phyloP scores from a whole-genome alignment of 31 red algal genomes.

The Odonthalia washingtoniensis region DNA sequence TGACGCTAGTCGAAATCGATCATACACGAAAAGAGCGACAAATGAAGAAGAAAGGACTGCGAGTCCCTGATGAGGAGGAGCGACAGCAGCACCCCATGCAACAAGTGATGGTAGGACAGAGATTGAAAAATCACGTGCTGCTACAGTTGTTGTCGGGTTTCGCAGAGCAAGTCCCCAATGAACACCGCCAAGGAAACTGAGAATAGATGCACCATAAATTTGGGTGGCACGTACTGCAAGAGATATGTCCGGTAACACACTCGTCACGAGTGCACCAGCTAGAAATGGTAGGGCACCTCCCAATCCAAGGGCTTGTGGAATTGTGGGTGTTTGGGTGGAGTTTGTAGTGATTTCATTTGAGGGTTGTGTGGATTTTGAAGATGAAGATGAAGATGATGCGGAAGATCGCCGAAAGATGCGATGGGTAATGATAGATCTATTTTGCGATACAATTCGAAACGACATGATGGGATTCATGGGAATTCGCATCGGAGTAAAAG shows the following conservation, averaged over 20 bases:
- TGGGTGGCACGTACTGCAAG: constrained; percentile 32
- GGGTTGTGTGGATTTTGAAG: constrained; percentile 50
- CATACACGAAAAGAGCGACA: constrained; percentile 37
- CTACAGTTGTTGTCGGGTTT: neutral
- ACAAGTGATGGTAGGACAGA: constrained; percentile 47
- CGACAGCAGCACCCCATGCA: constrained; percentile 29
- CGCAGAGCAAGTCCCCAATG: constrained; percentile 82
- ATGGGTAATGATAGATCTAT: constrained; percentile 9
- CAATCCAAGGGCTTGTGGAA: constrained; percentile 63
- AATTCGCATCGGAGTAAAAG: too few relatives aligned
- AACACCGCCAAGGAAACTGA: constrained; percentile 79
- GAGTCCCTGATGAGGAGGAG: constrained; percentile 41
- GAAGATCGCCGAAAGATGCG: constrained; percentile 35
- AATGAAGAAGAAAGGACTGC: constrained; percentile 36
- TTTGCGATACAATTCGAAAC: too few relatives aligned
- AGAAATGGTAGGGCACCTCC: constrained; percentile 72
- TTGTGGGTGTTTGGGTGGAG: constrained; percentile 26
- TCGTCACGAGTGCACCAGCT: constrained; percentile 38
- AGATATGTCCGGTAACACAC: constrained; percentile 12
- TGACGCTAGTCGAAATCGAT: constrained; percentile 35
- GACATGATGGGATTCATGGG: too few relatives aligned
- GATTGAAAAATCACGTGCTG: constrained; percentile 38
- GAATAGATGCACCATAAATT: constrained; percentile 69
- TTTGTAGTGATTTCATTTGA: too few relatives aligned
- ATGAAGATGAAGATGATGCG: neutral